These are phyloP conservation scores for Tuber microsphaerosporum DNA, from an alignment of 495 filamentous ascomycete species.

Conservation along the genomic window DNA sequence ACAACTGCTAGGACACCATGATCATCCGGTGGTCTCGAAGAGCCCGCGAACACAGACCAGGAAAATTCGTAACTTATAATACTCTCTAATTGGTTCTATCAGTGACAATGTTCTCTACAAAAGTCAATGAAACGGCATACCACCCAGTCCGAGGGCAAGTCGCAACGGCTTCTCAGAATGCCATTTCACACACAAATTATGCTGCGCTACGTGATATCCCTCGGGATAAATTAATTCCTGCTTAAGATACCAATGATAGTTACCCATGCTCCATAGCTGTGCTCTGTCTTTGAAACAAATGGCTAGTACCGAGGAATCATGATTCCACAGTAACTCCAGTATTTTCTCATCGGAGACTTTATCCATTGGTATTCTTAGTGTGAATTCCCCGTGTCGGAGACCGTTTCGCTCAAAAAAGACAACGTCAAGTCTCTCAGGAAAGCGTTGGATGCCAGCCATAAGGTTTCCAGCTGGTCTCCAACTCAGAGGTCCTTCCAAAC, in stretches of 20 bases:
- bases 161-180: slow-evolving; percentile 75
- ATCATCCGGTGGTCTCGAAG: slow-evolving; percentile 65
- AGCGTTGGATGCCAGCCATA: slow-evolving; percentile 72
- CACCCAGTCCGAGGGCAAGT: slow-evolving; percentile 49
- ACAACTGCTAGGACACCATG: slow-evolving; percentile 77
- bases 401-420: slow-evolving; percentile 97
- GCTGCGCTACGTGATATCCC: slow-evolving; percentile 37
- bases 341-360: slow-evolving; percentile 50
- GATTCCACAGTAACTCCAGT: slow-evolving; percentile 74
- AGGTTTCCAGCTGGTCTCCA: slow-evolving; percentile 89
- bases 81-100: slow-evolving; percentile 42
- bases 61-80: slow-evolving; percentile 62
- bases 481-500: slow-evolving; percentile 74
- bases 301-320: slow-evolving; percentile 83
- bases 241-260: slow-evolving; percentile 98
- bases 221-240: slow-evolving; percentile 60
- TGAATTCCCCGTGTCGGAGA: slow-evolving; percentile 85
- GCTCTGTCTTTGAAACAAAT: slow-evolving; percentile 65
- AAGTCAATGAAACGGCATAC: slow-evolving; percentile 40
- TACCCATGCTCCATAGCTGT: slow-evolving; percentile 94
- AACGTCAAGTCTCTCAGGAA: slow-evolving; percentile 63
- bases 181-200: slow-evolving; percentile 55
- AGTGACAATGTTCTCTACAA: slow-evolving; percentile 17
- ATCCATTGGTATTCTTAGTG: slow-evolving; percentile 58
- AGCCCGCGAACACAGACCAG: slow-evolving; percentile 60